Evolutionary conservation across 306 rosid species (phyloP).

Genomic region (Alnus glutinosa): DNA sequence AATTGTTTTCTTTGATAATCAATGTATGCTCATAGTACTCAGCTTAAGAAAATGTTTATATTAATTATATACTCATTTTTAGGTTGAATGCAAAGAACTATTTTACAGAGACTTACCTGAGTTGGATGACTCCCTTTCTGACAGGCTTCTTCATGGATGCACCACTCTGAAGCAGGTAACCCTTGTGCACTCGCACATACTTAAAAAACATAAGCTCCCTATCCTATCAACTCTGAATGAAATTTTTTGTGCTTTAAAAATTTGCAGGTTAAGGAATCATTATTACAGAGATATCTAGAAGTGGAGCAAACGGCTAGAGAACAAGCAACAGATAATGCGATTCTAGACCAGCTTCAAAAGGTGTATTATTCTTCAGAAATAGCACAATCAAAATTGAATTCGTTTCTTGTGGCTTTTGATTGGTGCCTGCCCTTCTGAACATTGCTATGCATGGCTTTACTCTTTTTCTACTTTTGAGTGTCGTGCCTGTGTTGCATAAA

Average conservation of each 20-base stretch:
- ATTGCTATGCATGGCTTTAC: slow-evolving; percentile 14
- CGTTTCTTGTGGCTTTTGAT: slow-evolving; percentile 6
- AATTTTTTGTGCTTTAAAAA: slow-evolving; percentile 23
- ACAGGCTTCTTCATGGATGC: slow-evolving; percentile 80
- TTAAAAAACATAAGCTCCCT: slow-evolving; percentile 17
- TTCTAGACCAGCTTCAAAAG: slow-evolving; percentile 78
- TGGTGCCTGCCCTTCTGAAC: neutral
- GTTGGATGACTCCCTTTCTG: slow-evolving; percentile 83
- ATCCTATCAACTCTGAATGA: slow-evolving; percentile 15
- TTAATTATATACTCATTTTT: slow-evolving; percentile 29
- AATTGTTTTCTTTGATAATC: neutral
- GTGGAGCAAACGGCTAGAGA: slow-evolving; percentile 88
- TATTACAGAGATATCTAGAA: slow-evolving; percentile 70
- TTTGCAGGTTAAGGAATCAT: slow-evolving; percentile 69
- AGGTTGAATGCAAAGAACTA: slow-evolving; percentile 95
- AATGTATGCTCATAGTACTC: slow-evolving; percentile 8
- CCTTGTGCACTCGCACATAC: neutral
- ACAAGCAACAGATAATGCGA: slow-evolving; percentile 91
- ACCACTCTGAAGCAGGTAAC: slow-evolving; percentile 76
- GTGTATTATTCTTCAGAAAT: slow-evolving; percentile 38
- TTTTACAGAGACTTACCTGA: slow-evolving; percentile 88
- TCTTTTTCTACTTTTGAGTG: slow-evolving; percentile 8
- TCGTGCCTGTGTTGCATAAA: slow-evolving; percentile 16
- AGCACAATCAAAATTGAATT: slow-evolving; percentile 15
- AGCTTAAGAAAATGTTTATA: neutral